Evolutionary conservation across 768 basidiomycete genomes (phyloP).

Genomic region (Suillus weaverae): DNA sequence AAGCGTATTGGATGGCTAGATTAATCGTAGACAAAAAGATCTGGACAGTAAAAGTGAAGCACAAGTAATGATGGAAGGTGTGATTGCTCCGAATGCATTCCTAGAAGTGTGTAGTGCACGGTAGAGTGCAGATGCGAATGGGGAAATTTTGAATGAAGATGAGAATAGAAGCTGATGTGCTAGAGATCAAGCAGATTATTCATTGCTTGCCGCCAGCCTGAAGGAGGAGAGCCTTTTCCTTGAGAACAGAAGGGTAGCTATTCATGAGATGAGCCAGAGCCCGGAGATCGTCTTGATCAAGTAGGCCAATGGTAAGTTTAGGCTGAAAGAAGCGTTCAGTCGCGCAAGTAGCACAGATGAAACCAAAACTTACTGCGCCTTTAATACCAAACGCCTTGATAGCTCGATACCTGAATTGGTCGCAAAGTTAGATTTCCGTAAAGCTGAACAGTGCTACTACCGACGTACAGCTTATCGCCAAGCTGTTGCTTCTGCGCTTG

Average conservation of each 20-base stretch:
- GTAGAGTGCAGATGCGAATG: conserved; percentile 3
- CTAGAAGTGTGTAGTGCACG: conserved; percentile 5
- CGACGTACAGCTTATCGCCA: conserved; percentile 70
- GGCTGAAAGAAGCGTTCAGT: conserved; percentile 44
- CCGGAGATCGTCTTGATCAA: conserved; percentile 85
- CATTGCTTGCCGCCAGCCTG: conserved; percentile 27
- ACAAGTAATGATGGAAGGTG: neutral
- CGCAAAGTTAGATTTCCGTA: neutral
- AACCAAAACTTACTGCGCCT: conserved; percentile 54
- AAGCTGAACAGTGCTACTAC: conserved; percentile 4
- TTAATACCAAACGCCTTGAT: conserved; percentile 83
- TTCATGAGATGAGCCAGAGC: conserved; percentile 85
- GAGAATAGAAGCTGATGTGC: neutral
- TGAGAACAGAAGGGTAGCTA: conserved; percentile 78
- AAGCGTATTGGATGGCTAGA: neutral
- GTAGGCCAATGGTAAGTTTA: conserved; percentile 78
- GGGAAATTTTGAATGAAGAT: neutral
- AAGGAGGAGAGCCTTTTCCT: conserved; percentile 62
- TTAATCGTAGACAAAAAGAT: neutral
- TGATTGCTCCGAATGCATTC: conserved; percentile 4
- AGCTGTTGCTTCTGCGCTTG: conserved; percentile 75
- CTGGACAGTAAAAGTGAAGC: neutral
- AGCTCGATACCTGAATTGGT: conserved; percentile 45
- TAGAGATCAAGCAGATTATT: neutral
- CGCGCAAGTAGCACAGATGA: neutral